Evolutionary conservation across 768 basidiomycete genomes (phyloP).

Genomic region (Suillus plorans): DNA sequence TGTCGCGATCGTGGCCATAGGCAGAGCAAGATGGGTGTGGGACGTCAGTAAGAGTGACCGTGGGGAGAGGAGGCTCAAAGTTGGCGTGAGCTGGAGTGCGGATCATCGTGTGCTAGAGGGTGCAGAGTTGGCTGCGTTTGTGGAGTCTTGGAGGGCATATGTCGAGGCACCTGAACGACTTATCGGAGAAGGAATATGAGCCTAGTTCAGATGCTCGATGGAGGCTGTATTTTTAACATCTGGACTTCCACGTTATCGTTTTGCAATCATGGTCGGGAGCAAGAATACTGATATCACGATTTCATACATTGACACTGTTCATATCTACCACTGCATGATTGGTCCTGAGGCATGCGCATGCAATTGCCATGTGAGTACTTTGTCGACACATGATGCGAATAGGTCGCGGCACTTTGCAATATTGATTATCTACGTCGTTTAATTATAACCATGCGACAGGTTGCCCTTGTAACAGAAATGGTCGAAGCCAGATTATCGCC

Average conservation of each 20-base stretch:
- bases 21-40: conserved; percentile 75
- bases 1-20: conserved; percentile 81
- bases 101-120: conserved; percentile 90
- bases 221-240: neutral
- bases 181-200: conserved; percentile 49
- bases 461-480: neutral
- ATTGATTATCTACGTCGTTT: neutral
- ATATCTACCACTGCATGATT: neutral
- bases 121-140: conserved; percentile 85
- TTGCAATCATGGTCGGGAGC: neutral
- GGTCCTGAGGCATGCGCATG: neutral
- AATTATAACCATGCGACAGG: neutral
- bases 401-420: neutral
- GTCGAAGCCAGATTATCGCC: neutral
- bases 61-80: conserved; percentile 55
- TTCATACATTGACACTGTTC: neutral
- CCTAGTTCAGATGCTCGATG: neutral
- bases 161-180: conserved; percentile 75
- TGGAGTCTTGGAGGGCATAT: conserved; percentile 80
- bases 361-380: neutral
- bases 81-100: conserved; percentile 78
- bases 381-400: neutral
- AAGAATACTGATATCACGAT: neutral
- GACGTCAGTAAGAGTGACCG: conserved; percentile 45
- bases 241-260: neutral